Percentiles rank a stretch among this genome's conserved stretches.
phyloP scores from a whole-genome alignment of 345 rosid genomes.

The Eucalyptus fibrosa region DNA sequence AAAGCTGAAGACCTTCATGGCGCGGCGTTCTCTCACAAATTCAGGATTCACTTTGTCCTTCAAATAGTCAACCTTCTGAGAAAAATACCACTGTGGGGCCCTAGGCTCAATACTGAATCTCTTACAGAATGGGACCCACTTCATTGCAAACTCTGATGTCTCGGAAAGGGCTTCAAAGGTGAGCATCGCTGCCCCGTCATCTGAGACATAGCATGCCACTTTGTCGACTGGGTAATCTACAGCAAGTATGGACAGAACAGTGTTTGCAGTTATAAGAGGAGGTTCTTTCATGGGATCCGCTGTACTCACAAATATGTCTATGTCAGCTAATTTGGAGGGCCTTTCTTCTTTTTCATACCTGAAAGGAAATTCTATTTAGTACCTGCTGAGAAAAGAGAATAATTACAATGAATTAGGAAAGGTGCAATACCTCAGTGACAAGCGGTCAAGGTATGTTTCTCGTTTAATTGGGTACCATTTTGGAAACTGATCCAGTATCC shows the following conservation, averaged over 20 bases:
- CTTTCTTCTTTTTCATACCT: constrained; percentile 82
- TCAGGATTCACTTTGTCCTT: constrained; percentile 58
- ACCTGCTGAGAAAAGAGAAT: not conserved
- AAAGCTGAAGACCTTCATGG: constrained; percentile 50
- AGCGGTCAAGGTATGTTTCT: constrained; percentile 84
- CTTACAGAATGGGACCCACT: constrained; percentile 95
- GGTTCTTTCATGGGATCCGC: constrained; percentile 94
- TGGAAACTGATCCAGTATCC: constrained; percentile 93
- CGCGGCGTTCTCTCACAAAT: constrained; percentile 70
- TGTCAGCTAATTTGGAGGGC: constrained; percentile 49
- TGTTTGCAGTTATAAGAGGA: constrained; percentile 89
- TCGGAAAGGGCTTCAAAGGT: constrained; percentile 91
- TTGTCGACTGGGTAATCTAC: constrained; percentile 84
- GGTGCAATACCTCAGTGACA: constrained; percentile 42
- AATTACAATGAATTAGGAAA: not conserved
- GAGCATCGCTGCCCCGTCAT: constrained; percentile 97
- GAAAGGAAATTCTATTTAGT: not conserved
- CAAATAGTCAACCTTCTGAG: constrained; percentile 64
- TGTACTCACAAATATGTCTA: constrained; percentile 80
- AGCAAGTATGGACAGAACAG: constrained; percentile 82
- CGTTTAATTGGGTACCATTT: constrained; percentile 77
- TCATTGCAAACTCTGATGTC: constrained; percentile 81
- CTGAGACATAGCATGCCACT: constrained; percentile 91
- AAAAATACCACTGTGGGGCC: constrained; percentile 89
- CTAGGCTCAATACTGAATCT: constrained; percentile 70